These are phyloP conservation scores for Reticulascus tulasneorum DNA, from an alignment of 2,329 filamentous ascomycete genomes.

Conservation along the genomic window DNA sequence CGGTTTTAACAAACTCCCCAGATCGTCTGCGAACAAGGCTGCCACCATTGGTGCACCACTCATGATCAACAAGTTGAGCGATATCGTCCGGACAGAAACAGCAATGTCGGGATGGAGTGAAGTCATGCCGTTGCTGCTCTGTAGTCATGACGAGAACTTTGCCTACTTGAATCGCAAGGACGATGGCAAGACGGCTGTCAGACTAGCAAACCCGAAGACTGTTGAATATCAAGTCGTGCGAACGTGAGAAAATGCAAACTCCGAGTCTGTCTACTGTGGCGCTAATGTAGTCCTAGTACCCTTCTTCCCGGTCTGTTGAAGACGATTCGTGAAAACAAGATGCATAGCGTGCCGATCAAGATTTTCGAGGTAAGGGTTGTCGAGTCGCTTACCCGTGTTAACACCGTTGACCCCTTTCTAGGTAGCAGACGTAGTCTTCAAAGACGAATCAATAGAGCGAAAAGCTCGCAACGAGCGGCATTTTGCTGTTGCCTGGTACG, in stretches of 20 bases:
- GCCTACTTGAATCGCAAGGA: slow-evolving; percentile 88
- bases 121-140: slow-evolving; percentile 92
- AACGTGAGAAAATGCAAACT: too few species aligned
- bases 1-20: slow-evolving; percentile 93
- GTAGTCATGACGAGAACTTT: slow-evolving; percentile 98
- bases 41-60: slow-evolving; percentile 84
- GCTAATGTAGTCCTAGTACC: too few species aligned
- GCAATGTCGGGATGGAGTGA: slow-evolving; percentile 96
- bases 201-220: slow-evolving; percentile 89
- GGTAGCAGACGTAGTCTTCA: slow-evolving; percentile 87
- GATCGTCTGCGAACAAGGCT: slow-evolving; percentile 79
- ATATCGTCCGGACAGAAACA: slow-evolving; percentile 84
- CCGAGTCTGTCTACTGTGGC: too few species aligned
- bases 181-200: slow-evolving; percentile 76
- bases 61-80: slow-evolving; percentile 87
- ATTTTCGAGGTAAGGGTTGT: too few species aligned
- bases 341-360: slow-evolving; percentile 82
- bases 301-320: slow-evolving; percentile 85
- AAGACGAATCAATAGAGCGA: slow-evolving; percentile 76
- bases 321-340: slow-evolving; percentile 90
- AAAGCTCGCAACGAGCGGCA: slow-evolving; percentile 90
- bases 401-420: too few species aligned
- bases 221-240: slow-evolving; percentile 90
- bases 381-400: too few species aligned
- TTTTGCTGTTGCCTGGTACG: slow-evolving; percentile 94